Conservation (phyloP, 148 eudicot genomes). For the Rhododendron henanense region DNA sequence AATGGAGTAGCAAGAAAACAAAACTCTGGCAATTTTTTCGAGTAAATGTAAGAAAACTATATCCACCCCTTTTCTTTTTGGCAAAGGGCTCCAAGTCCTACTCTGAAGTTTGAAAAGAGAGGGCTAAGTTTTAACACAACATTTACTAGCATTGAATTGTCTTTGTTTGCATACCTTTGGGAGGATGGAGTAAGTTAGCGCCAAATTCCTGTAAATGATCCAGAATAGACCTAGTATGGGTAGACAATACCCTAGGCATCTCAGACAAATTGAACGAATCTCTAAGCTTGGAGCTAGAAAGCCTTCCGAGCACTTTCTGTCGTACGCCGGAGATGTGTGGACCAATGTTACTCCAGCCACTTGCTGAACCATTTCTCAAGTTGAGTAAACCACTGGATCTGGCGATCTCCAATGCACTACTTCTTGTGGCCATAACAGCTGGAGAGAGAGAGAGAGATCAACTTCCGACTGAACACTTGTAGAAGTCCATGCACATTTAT, state of each 20-base stretch:
- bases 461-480: constrained; percentile 7
- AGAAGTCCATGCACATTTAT: neutral
- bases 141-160: neutral
- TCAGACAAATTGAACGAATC: constrained; percentile 29
- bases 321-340: constrained; percentile 32
- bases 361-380: constrained; percentile 23
- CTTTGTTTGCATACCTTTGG: constrained; percentile 31
- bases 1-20: neutral
- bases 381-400: constrained; percentile 36
- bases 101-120: neutral
- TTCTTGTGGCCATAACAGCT: constrained; percentile 49
- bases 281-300: constrained; percentile 37
- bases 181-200: constrained; percentile 21
- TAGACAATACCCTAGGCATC: constrained; percentile 26
- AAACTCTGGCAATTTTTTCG: neutral
- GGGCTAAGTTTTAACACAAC: neutral
- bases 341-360: constrained; percentile 30
- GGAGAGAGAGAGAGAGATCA: constrained; percentile 1
- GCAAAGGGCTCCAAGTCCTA: neutral
- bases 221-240: constrained; percentile 31
- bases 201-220: constrained; percentile 33
- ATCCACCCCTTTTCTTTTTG: neutral
- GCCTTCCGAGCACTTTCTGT: constrained; percentile 29
- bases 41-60: neutral
- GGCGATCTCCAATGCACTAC: constrained; percentile 41